Evolutionary conservation across 2,329 filamentous ascomycete species (phyloP).

Genomic region (Atkinsonella hypoxylon): DNA sequence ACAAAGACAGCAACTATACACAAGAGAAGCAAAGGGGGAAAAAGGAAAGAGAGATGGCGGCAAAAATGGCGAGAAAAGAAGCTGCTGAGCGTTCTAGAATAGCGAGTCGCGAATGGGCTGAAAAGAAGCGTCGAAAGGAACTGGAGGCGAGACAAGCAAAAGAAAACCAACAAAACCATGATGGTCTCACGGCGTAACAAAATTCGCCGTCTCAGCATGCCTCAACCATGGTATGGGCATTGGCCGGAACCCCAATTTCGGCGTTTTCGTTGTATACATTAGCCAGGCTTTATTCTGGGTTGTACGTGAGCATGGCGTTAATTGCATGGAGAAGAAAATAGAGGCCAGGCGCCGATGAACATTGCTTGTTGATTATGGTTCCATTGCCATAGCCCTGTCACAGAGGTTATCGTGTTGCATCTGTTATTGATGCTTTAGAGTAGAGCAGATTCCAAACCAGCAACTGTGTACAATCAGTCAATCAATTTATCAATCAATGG

Average conservation of each 20-base stretch:
- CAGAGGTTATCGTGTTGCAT: not conserved
- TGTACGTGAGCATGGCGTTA: not conserved
- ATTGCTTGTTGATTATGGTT: not conserved
- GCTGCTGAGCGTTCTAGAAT: constrained; percentile 49
- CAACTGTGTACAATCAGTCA: no score
- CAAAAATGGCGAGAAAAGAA: constrained; percentile 43
- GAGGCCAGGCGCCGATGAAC: not conserved
- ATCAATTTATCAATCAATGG: not conserved
- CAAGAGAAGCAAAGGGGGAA: constrained; percentile 40
- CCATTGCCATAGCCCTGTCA: not conserved
- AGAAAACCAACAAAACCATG: constrained; percentile 1
- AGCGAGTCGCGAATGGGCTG: constrained; percentile 50
- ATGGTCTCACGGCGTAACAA: not conserved
- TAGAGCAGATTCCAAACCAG: not conserved
- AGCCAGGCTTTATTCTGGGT: not conserved
- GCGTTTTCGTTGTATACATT: not conserved
- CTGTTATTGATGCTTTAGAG: not conserved
- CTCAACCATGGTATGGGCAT: not conserved
- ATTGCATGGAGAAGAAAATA: not conserved
- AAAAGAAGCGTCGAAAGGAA: constrained; percentile 38
- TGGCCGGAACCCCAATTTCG: not conserved
- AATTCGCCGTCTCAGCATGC: not conserved
- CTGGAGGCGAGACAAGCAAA: constrained; percentile 11
- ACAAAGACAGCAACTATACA: constrained; percentile 35
- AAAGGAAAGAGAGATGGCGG: constrained; percentile 39